These are phyloP conservation scores for Porpolomopsis calyptriformis DNA, from an alignment of 768 basidiomycete species.

Conservation along the genomic window DNA sequence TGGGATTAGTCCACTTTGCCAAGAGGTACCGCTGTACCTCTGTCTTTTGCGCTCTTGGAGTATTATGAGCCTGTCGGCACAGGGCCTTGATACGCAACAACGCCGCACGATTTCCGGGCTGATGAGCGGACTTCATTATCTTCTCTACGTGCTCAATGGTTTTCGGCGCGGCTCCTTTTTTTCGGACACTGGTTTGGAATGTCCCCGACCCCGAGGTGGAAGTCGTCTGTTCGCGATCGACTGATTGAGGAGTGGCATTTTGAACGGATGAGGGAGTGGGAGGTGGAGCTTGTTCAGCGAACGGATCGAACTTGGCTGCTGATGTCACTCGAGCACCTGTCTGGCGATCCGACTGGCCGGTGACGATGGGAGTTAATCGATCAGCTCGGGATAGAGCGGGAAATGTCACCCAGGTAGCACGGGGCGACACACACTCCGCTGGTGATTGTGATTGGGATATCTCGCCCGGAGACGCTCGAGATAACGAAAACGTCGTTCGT, in stretches of 20 bases:
- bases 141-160: neutral
- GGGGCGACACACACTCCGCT: neutral
- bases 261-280: neutral
- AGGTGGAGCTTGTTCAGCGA: neutral
- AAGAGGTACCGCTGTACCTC: neutral
- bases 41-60: neutral
- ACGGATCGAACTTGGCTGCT: neutral
- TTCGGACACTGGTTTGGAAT: neutral
- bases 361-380: too few relatives aligned
- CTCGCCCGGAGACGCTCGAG: neutral
- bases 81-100: neutral
- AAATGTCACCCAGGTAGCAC: neutral
- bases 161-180: neutral
- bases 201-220: too few relatives aligned
- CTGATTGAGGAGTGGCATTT: neutral
- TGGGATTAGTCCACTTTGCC: neutral
- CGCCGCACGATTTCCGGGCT: neutral
- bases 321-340: too few relatives aligned
- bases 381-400: too few relatives aligned
- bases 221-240: neutral
- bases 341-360: too few relatives aligned
- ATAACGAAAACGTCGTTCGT: neutral
- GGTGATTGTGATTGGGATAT: neutral
- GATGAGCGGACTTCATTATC: neutral
- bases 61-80: neutral